Base-by-base conservation (phyloP, 169 alveolate genomes). In the Plasmodium chabaudi region DNA sequence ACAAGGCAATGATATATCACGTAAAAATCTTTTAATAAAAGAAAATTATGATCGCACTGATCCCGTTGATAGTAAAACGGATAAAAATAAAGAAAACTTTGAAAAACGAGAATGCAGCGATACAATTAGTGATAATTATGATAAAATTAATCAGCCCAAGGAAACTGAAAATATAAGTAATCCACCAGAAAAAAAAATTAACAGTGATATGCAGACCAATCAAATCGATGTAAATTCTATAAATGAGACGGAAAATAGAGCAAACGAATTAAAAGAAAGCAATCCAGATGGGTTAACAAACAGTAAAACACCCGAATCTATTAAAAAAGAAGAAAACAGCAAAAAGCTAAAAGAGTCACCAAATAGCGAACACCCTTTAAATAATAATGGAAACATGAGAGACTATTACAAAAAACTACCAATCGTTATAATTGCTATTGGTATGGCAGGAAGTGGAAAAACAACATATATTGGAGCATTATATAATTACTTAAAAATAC, bases 361-460 rank as follows among this genome's bases (percentile, higher is more conserved):
- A 34, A 34, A 34, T 34, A 34, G 42, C 0, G 42, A 34, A 34
- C 42, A 34, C 7, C 42, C 42, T 34, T 34, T 34, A 34, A 34
- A 34, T 34, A 34, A 34, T 34, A 57, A 39, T 27, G 74, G 59
- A 15, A 34, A 77, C 51, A 12, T 77, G 69, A 77, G 61, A 49
- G 75, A 77, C n/a, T 77, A 77, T 46, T 77, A 77, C 34, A 49
- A 77, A 49, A 59, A 77, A n/a, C 27, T 77, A 49, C 88, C 88
- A 61, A 77, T 75, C 39, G 88, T 77, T 77, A 63, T 77, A 63
- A 77, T 77, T 57, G 88, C 34, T 67, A 94, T 88, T 96, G 88
- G 99, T 23, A 97, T 97, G 99, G 99, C 99, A 2, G 99, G 99
- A 9, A 96, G 98, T 55, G 99, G 99, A 0, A 97, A 97, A 93